These are phyloP conservation scores for Zygoascus sp. DNA, from an alignment of 1,139 yeast genomes.

Conservation along the genomic window DNA sequence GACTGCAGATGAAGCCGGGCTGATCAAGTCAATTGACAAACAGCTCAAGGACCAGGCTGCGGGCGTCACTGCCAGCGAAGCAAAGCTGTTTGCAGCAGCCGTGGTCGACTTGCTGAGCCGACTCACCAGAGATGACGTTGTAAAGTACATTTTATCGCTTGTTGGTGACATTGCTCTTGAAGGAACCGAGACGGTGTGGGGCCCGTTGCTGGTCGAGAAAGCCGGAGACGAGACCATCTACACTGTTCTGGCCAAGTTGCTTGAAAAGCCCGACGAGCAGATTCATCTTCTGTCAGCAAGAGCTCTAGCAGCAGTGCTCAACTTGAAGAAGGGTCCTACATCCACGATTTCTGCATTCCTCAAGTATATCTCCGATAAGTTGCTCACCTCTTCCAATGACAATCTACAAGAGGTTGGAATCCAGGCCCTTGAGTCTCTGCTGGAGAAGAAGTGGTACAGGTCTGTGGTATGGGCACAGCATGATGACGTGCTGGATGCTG, in stretches of 20 bases:
- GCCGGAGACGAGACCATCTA: slow-evolving; percentile 46
- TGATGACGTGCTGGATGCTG: slow-evolving; percentile 12
- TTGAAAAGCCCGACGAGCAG: slow-evolving; percentile 40
- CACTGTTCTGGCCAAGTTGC: slow-evolving; percentile 50
- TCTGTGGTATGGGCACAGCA: slow-evolving; percentile 48
- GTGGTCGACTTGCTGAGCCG: slow-evolving; percentile 54
- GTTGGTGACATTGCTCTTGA: slow-evolving; percentile 53
- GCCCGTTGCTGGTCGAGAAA: slow-evolving; percentile 38
- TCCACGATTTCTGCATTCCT: slow-evolving; percentile 40
- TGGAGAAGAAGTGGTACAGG: slow-evolving; percentile 58
- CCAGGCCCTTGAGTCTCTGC: slow-evolving; percentile 60
- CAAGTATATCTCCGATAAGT: slow-evolving; percentile 41
- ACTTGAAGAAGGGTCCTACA: slow-evolving; percentile 31
- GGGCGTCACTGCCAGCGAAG: slow-evolving; percentile 34
- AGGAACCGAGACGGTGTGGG: slow-evolving; percentile 35
- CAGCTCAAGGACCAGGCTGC: slow-evolving; percentile 32
- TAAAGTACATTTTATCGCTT: slow-evolving; percentile 66
- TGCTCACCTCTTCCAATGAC: slow-evolving; percentile 46
- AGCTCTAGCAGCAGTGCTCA: slow-evolving; percentile 31
- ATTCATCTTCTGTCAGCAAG: slow-evolving; percentile 34
- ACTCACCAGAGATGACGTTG: slow-evolving; percentile 59
- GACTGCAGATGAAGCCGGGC: slow-evolving; percentile 59
- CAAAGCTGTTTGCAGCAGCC: slow-evolving; percentile 49
- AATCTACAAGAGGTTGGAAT: slow-evolving; percentile 61
- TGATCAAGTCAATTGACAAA: slow-evolving; percentile 62